phyloP scores from a whole-genome alignment of 2,329 filamentous ascomycete genomes.

The Phoma herbarum region DNA sequence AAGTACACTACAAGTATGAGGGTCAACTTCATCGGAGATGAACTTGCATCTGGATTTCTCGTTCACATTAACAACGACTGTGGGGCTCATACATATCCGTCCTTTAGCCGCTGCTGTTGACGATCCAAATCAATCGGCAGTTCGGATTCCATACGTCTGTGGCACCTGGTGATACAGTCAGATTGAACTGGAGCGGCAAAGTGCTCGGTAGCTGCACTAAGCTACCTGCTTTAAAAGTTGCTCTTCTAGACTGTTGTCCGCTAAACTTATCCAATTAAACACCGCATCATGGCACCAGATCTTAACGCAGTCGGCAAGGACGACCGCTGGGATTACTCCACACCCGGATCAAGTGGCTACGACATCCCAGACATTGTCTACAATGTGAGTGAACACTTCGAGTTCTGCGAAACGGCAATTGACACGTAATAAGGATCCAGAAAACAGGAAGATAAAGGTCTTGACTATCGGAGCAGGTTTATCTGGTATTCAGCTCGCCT shows the following conservation, averaged over 20 bases:
- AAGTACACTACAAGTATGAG: background rate
- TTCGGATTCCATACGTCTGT: background rate
- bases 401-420: background rate
- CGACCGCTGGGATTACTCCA: constrained; percentile 55
- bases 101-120: background rate
- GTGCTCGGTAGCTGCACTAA: background rate
- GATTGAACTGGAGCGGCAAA: background rate
- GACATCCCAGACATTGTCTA: constrained; percentile 52
- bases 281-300: constrained; percentile 52
- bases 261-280: too few relatives aligned
- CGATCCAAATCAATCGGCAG: background rate
- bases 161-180: background rate
- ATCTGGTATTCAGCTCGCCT: constrained; percentile 58
- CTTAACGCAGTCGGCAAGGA: constrained; percentile 50
- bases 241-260: background rate
- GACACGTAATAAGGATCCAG: constrained; percentile 22
- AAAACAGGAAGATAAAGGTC: constrained; percentile 52
- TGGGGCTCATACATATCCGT: background rate
- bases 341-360: constrained; percentile 55
- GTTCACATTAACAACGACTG: background rate
- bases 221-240: background rate
- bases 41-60: background rate
- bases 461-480: constrained; percentile 60
- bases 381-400: constrained; percentile 30
- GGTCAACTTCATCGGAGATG: background rate